These are phyloP conservation scores for Heliocybe sulcata DNA, from an alignment of 1,284 basidiomycete genomes.

Conservation along the genomic window DNA sequence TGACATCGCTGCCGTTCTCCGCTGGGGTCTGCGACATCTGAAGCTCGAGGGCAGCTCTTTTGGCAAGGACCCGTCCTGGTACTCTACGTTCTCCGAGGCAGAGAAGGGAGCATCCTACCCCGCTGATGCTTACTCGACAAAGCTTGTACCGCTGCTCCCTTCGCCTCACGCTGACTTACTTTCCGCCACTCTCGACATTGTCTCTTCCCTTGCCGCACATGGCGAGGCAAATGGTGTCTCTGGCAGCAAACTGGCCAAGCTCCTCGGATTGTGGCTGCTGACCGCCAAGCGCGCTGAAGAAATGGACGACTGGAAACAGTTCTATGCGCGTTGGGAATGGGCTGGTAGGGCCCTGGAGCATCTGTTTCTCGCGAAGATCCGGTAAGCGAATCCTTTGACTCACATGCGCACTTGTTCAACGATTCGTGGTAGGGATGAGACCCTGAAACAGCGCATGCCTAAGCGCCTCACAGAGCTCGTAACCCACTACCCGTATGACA, in stretches of 20 bases:
- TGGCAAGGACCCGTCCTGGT: constrained; percentile 48
- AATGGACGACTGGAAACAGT: constrained; percentile 48
- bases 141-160: constrained; percentile 50
- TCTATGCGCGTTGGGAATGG: constrained; percentile 67
- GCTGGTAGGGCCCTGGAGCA: constrained; percentile 67
- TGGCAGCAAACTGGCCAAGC: constrained; percentile 65
- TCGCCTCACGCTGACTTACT: constrained; percentile 50
- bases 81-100: constrained; percentile 46
- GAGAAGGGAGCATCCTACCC: constrained; percentile 54
- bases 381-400: constrained; percentile 32
- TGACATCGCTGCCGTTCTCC: constrained; percentile 69
- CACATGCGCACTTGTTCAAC: no score
- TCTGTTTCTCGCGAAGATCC: constrained; percentile 59
- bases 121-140: constrained; percentile 48
- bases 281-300: constrained; percentile 33
- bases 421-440: constrained; percentile 47
- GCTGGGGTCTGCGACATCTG: constrained; percentile 71
- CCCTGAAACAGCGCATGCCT: constrained; percentile 47
- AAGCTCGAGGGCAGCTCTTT: constrained; percentile 49
- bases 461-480: constrained; percentile 64
- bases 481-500: constrained; percentile 55
- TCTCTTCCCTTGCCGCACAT: constrained; percentile 62
- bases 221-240: constrained; percentile 64
- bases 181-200: constrained; percentile 45
- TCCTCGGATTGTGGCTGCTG: constrained; percentile 68